Evolutionary conservation across 192 early-diverging fungal species (phyloP), one percentile per base, ranked within the genome.

Genomic region (Rhizophlyctis rosea): DNA sequence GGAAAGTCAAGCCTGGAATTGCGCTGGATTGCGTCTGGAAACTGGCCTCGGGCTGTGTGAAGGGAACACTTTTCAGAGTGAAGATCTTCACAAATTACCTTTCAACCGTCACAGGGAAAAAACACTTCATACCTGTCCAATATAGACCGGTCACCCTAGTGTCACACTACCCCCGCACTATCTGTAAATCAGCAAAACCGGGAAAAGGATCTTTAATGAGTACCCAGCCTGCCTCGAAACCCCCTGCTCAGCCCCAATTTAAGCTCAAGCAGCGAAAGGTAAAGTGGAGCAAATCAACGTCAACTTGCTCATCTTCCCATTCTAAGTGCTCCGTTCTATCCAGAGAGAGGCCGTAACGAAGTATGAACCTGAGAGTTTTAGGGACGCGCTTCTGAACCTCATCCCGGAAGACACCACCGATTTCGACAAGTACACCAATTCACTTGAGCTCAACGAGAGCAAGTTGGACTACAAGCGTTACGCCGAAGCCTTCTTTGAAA

Each of bases 381-480:
- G 81, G 18, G 80, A 83, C 66, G 50, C 73, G 34, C 62, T 83
- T 23, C 52, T 83, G 54, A 73, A 73, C 14, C 34, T 77, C 39
- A 83, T 86, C 44, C 68, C 75, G n/a, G 70, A 77, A 49, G 71
- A 82, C 49, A 62, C 75, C 23, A 64, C 55, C 53, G 82, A 91
- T 65, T 82, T 92, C 70, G 85, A 90, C 34, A 82, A 86, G 60
- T 85, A 91, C 72, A 83, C 86, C 27, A 56, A 67, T 65, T 76
- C 86, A 29, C 83, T 97, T 64, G 95, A 97, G 77, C 69, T 70
- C 21, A 84, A 86, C 54, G 91, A 87, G 39, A 88, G 91, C 67
- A 92, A 87, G 64, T 86, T 96, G 65, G 94, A 96, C 70, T 94
- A 91, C 80, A 91, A 91, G 75, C 88, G 92, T 67, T 98, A 98